Conservation (phyloP, 2,329 filamentous ascomycete genomes). For the Pseudopithomyces maydicus region DNA sequence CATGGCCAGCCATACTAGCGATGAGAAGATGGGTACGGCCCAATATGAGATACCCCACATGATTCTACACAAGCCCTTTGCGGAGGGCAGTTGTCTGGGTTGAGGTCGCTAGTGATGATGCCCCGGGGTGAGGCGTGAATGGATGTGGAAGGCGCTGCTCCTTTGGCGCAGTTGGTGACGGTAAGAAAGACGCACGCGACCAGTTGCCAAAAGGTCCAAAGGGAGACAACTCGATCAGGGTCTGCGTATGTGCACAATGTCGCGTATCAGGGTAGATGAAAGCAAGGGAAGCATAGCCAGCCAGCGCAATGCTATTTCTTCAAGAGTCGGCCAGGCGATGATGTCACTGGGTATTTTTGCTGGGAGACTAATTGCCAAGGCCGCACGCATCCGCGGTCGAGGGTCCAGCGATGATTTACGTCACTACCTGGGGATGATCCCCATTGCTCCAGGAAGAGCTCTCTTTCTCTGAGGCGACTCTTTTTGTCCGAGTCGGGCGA, state of each 20-base stretch:
- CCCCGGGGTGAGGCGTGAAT: not conserved
- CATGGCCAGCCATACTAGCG: constrained; percentile 58
- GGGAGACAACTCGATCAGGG: not conserved
- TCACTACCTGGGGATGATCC: constrained; percentile 2
- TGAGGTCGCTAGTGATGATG: not conserved
- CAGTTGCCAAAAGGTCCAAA: not conserved
- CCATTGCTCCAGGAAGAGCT: not conserved
- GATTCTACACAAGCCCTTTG: constrained; percentile 3
- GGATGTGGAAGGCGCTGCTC: not conserved
- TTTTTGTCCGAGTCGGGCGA: not conserved
- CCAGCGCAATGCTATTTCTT: not conserved
- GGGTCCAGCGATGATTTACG: not conserved
- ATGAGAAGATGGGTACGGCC: constrained; percentile 73
- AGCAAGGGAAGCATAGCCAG: not conserved
- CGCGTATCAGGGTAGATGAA: not conserved
- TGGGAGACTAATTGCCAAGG: not conserved
- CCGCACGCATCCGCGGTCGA: constrained; percentile 7
- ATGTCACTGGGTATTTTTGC: not conserved
- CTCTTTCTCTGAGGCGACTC: not conserved
- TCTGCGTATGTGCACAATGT: not conserved
- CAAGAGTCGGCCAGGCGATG: constrained; percentile 1
- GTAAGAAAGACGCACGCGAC: not conserved
- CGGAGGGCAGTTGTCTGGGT: not conserved
- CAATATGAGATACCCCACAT: constrained; percentile 54
- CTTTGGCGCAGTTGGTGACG: not conserved